Base-by-base conservation (phyloP, 1,139 yeast species). In the Taphrina wiesneri region DNA sequence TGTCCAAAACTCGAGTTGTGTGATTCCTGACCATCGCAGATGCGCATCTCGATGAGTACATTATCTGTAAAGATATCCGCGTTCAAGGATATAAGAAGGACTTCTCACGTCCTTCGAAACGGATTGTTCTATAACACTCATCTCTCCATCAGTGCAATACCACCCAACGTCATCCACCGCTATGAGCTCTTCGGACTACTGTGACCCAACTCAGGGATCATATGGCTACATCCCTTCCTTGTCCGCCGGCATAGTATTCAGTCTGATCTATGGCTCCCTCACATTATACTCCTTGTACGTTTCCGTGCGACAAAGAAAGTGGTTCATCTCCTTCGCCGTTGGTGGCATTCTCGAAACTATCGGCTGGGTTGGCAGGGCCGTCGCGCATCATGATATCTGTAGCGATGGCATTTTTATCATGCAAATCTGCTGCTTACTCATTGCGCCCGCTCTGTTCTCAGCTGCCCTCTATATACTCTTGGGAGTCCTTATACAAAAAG, bases 401-500 rank as follows among this genome's bases (percentile, higher is more conserved):
- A 74, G 77, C 57, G 70, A 77, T 63, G 75, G 81, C 68, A 78
- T 78, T 59, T 91, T 80, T 74, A 75, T 89, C 65, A 76, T 86
- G 69, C 96, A 91, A 75, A 83, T 86, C 70, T 83, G 86, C 63
- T 79, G 87, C 67, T 78, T 90, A 69, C 90, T 96, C 0, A 78
- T 91, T 63, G 93, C 91, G 0, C 97, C 97, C 0, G 93, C 93
- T 5, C 90, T 92, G 75, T 81, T 89, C 65, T 88, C 90, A 91
- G 97, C 88, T 2, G 97, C 96, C 3, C 80, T 91, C 7, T 66
- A 66, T 54, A 45, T 51, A 39, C n/a, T 61, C 19, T 64, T 66
- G 25, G 63, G 56, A 3, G 21, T 34, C 11, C 54, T 62, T 21
- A 47, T 52, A 3, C 59, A 23, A 7, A 21, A 30, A 5, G 66